phyloP scores from a whole-genome alignment of 768 basidiomycete genomes.

The Suillus tomentosus region DNA sequence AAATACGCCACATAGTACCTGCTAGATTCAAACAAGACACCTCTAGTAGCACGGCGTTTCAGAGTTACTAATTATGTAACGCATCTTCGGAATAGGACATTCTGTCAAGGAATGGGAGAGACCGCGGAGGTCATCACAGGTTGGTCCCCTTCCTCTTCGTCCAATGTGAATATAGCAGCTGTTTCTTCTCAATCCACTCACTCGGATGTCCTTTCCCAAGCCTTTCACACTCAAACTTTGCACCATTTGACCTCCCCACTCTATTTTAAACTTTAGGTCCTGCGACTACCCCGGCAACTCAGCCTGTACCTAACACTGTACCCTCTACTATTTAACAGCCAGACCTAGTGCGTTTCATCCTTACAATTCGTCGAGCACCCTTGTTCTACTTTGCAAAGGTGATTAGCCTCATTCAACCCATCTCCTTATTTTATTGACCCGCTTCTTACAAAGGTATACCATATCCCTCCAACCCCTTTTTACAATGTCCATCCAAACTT shows the following conservation, averaged over 20 bases:
- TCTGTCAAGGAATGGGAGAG: constrained; percentile 7
- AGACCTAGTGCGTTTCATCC: background rate
- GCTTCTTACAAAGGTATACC: background rate
- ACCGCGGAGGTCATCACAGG: background rate
- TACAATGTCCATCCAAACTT: background rate
- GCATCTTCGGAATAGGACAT: background rate
- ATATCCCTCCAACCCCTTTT: background rate
- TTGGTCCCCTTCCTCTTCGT: background rate
- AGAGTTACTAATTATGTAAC: constrained; percentile 1
- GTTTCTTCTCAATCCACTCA: background rate
- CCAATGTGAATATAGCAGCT: background rate
- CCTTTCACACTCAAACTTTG: background rate
- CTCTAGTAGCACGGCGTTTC: background rate
- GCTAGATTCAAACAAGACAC: background rate
- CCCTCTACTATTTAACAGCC: background rate
- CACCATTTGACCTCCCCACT: background rate
- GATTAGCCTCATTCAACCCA: background rate
- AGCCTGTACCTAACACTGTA: too few relatives aligned
- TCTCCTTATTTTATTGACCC: background rate
- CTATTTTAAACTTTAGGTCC: background rate
- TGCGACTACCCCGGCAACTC: background rate
- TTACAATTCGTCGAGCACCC: background rate
- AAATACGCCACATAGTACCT: background rate
- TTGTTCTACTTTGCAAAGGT: background rate
- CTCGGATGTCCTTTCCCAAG: background rate